These are phyloP conservation scores for Leishmania mexicana DNA, from an alignment of 208 protist genomes.

Conservation along the genomic window DNA sequence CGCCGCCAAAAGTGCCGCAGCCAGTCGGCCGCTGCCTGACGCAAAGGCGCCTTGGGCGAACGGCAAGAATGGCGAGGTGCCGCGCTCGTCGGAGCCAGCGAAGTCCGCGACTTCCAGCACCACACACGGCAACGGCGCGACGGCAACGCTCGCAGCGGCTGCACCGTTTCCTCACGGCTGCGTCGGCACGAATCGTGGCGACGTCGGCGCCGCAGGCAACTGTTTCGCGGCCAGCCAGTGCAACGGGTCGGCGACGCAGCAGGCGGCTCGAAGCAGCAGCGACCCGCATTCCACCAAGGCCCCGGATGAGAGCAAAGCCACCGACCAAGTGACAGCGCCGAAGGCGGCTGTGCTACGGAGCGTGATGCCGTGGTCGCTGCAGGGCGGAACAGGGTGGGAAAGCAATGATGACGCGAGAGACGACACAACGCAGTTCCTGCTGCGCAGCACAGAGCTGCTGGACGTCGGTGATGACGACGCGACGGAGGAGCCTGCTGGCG, in stretches of 20 bases:
- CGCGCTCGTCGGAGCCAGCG: neutral
- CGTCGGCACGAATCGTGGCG: neutral
- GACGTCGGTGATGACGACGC: slow-evolving; percentile 7
- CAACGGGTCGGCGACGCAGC: neutral
- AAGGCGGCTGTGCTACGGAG: slow-evolving; percentile 5
- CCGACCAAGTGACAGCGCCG: neutral
- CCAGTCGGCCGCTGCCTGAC: neutral
- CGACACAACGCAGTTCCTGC: slow-evolving; percentile 16
- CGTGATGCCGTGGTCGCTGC: slow-evolving; percentile 23
- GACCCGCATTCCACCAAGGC: neutral
- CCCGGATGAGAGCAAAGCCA: neutral
- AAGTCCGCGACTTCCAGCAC: neutral
- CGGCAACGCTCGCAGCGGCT: neutral
- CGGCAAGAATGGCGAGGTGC: neutral
- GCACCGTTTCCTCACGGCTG: neutral
- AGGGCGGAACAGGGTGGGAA: neutral
- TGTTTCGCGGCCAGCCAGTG: neutral
- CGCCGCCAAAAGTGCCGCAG: neutral
- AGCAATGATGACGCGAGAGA: slow-evolving; percentile 3
- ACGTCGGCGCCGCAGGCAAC: neutral
- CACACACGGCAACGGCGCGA: neutral
- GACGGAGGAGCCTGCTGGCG: neutral
- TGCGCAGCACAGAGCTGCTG: slow-evolving; percentile 20
- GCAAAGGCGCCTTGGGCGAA: neutral
- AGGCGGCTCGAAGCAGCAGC: neutral